Evolutionary conservation across 2,329 filamentous ascomycete genomes (phyloP).

Genomic region (Teratosphaeria epicoccoides): DNA sequence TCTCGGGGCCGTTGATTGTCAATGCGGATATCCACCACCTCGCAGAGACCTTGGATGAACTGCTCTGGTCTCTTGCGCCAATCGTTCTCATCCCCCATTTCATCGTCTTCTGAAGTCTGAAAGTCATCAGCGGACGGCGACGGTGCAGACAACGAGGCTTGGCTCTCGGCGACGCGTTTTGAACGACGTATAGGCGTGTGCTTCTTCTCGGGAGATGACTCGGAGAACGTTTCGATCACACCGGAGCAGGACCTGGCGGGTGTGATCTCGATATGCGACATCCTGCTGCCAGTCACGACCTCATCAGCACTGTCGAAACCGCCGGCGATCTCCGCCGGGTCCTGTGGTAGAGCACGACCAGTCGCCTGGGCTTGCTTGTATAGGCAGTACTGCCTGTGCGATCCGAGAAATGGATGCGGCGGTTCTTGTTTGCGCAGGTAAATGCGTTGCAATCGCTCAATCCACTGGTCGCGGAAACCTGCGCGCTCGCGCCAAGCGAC

Average conservation of each 20-base stretch:
- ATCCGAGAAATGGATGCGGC: constrained; percentile 35
- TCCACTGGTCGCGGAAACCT: constrained; percentile 69
- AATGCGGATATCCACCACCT: constrained; percentile 58
- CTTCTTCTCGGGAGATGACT: constrained; percentile 9
- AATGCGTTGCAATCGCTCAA: constrained; percentile 54
- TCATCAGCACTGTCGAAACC: constrained; percentile 5
- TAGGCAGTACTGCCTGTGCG: constrained; percentile 32
- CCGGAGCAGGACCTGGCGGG: constrained; percentile 12
- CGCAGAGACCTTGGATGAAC: constrained; percentile 58
- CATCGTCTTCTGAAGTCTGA: constrained; percentile 11
- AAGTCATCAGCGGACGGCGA: constrained; percentile 11
- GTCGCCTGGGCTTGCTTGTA: constrained; percentile 25
- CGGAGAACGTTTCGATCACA: constrained; percentile 16
- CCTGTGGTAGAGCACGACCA: constrained; percentile 1
- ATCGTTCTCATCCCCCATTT: constrained; percentile 21
- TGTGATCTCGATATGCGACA: constrained; percentile 18
- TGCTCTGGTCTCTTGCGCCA: constrained; percentile 17
- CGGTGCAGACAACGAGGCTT: constrained; percentile 9
- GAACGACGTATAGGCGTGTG: constrained; percentile 16
- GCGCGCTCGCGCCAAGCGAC: constrained; percentile 71
- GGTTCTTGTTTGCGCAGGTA: constrained; percentile 46
- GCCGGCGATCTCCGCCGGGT: constrained; percentile 4
- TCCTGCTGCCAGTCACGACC: constrained; percentile 2
- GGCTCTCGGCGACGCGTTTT: constrained; percentile 18
- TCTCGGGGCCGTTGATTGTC: constrained; percentile 67